Conservation (phyloP, 257 asterid genomes). For the Scutellaria minor region DNA sequence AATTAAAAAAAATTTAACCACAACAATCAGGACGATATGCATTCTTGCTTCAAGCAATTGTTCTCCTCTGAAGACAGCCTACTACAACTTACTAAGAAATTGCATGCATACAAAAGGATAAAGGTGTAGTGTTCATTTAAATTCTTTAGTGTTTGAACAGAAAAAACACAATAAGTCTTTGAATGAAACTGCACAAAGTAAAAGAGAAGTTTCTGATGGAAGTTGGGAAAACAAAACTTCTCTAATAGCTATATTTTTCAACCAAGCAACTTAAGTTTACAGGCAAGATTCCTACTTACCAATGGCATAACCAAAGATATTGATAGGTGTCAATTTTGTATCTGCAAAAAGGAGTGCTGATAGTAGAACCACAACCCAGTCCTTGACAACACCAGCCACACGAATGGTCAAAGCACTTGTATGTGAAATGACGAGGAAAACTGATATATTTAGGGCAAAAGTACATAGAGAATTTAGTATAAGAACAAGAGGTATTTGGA, state of each 20-base stretch:
- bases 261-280: not conserved
- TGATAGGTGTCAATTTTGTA: constrained; percentile 79
- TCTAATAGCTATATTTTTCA: not conserved
- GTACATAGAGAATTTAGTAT: constrained; percentile 87
- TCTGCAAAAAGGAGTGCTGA: constrained; percentile 96
- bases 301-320: constrained; percentile 89
- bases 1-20: not conserved
- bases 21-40: too few relatives aligned
- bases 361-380: constrained; percentile 94
- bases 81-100: too few relatives aligned
- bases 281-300: constrained; percentile 52
- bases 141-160: too few relatives aligned
- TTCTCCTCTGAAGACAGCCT: too few relatives aligned
- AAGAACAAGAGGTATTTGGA: constrained; percentile 65
- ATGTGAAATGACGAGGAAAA: constrained; percentile 91
- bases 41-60: too few relatives aligned
- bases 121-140: too few relatives aligned
- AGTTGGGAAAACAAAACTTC: too few relatives aligned
- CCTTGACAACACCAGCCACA: constrained; percentile 99
- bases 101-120: too few relatives aligned
- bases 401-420: constrained; percentile 99
- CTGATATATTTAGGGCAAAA: constrained; percentile 95
- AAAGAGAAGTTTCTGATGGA: too few relatives aligned
- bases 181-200: too few relatives aligned
- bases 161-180: too few relatives aligned